Evolutionary conservation across 176 grass and related monocot genomes (phyloP).

Genomic region (Saccharum officinarum): DNA sequence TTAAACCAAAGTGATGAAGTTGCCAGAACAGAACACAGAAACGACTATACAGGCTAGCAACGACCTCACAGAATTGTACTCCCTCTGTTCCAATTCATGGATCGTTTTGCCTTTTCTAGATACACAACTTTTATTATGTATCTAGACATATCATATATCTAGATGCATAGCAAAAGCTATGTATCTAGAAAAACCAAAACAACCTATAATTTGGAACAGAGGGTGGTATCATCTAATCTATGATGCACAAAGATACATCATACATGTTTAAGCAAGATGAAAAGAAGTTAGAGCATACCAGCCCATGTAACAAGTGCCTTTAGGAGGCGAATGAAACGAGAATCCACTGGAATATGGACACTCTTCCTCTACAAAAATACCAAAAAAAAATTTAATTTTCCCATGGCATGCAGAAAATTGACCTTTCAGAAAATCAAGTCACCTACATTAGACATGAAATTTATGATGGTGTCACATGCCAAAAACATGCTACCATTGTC

Average conservation of each 20-base stretch:
- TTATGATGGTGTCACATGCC: constrained; percentile 89
- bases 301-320: constrained; percentile 62
- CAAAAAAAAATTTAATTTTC: constrained; percentile 6
- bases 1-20: neutral
- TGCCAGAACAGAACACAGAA: neutral
- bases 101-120: too few relatives aligned
- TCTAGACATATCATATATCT: too few relatives aligned
- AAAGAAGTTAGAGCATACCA: constrained; percentile 55
- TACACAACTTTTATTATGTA: too few relatives aligned
- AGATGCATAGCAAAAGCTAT: too few relatives aligned
- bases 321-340: constrained; percentile 53
- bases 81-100: too few relatives aligned
- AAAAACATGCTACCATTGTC: constrained; percentile 72
- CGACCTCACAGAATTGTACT: neutral
- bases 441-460: constrained; percentile 71
- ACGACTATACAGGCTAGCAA: neutral
- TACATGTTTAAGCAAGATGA: neutral
- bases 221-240: neutral
- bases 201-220: too few relatives aligned
- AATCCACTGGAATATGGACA: constrained; percentile 50
- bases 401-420: constrained; percentile 15
- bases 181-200: too few relatives aligned
- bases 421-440: constrained; percentile 21
- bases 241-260: neutral
- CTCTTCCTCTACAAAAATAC: constrained; percentile 53